A percentile compares a stretch with the other conserved stretches of the same genome.
phyloP scores from a whole-genome alignment of 2,329 filamentous ascomycete species.

The Apiospora hydei region DNA sequence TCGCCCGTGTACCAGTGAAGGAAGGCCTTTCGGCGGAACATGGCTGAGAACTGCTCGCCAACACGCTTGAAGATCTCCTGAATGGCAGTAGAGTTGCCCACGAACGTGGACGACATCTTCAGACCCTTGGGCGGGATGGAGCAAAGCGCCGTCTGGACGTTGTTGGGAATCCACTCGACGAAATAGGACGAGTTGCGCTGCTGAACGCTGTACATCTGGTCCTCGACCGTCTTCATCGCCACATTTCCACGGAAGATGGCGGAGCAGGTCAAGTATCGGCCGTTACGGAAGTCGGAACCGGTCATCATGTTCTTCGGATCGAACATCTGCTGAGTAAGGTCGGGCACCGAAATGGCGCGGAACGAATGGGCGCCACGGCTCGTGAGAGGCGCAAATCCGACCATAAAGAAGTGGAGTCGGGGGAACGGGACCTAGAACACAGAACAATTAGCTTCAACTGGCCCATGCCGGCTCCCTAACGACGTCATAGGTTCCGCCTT shows the following conservation, averaged over 20 bases:
- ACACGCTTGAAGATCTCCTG: conserved; percentile 99
- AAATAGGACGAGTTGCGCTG: conserved; percentile 99
- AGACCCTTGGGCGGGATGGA: conserved; percentile 96
- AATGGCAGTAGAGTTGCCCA: conserved; percentile 99
- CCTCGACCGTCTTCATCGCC: conserved; percentile 99
- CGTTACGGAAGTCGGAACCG: conserved; percentile 99
- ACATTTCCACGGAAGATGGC: conserved; percentile 99
- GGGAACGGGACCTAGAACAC: conserved; percentile 75
- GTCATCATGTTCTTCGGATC: conserved; percentile 99
- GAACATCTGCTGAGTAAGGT: conserved; percentile 99
- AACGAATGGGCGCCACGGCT: conserved; percentile 91
- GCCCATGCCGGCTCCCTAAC: background rate
- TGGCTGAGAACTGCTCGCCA: conserved; percentile 98
- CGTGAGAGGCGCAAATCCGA: conserved; percentile 97
- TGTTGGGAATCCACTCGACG: conserved; percentile 99
- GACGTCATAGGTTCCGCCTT: conserved; percentile 31
- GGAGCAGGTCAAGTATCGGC: conserved; percentile 98
- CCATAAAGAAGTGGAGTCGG: conserved; percentile 99
- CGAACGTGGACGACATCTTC: conserved; percentile 98
- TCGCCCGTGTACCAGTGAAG: conserved; percentile 99
- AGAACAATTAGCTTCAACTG: background rate
- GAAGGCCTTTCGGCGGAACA: conserved; percentile 99
- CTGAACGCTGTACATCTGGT: conserved; percentile 99
- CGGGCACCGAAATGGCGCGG: conserved; percentile 95
- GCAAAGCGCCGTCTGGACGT: conserved; percentile 99